Base-by-base conservation (phyloP, 2,329 filamentous ascomycete genomes). In the Peltaster fructicola region DNA sequence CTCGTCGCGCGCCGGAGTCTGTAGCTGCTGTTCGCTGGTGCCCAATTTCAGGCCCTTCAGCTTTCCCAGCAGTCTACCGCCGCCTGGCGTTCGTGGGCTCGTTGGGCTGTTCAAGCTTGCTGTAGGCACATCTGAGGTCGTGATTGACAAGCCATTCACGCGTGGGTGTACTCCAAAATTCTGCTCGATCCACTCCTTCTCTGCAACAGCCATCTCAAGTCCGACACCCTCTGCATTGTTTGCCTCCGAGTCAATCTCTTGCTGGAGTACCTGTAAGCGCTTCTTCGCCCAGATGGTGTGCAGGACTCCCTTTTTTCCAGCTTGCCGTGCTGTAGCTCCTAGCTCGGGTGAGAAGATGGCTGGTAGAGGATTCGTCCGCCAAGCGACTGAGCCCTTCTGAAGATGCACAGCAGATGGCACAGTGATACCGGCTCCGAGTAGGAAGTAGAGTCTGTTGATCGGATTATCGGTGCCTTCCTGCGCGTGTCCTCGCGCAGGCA, bases 201-300 rank as follows among this genome's bases (percentile, higher is more conserved):
- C 82, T 30, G 80, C 69, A 23, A 79, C 48, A 0, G 75, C 80
- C 74, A 91, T 91, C 44, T 80, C 70, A 28, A 90, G 54, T 2
- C 77, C 82, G 10, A 92, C 68, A 11, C 82, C 77, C 53, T 92
- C 82, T 8, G 65, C 63, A 44, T 90, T 91, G 34, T 61, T 57
- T 44, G 74, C 65, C 54, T 91, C 82, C 6, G 58, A 56, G 7
- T 65, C 68, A 38, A 91, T 85, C 56, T 92, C 82, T 30, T 61
- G 61, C 25, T 81, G 68, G 23, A 92, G 56, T 33, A 77, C 72
- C 15, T 70, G 68, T 12, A 92, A 55, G 20, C 82, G 63, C 48
- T 78, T 74, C 57, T 82, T 82, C 10, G 79, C 84, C 81, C 84
- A 93, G 30, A 85, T 70, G 2, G 80, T 91, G 45, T 91, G 84